Evolutionary conservation across 495 filamentous ascomycete species (phyloP), one percentile per base, ranked within the genome.

Genomic region (Daldinia bambusicola): DNA sequence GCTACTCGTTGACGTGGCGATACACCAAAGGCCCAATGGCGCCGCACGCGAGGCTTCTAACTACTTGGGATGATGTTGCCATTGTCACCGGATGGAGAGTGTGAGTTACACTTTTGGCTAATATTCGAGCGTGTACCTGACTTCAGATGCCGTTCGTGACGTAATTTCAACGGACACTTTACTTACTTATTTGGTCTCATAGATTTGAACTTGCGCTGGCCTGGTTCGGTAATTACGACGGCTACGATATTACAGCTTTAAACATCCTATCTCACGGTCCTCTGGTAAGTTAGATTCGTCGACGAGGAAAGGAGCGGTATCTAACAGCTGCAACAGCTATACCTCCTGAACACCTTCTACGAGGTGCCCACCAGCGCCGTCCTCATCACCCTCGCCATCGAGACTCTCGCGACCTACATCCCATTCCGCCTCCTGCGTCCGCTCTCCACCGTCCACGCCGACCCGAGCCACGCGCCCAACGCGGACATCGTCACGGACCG

Each of bases 331-430:
- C n/a, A 50, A 32, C 58, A 85, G 84, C 85, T 88, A 69, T 89
- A 88, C 66, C 89, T 97, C 51, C 81, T 94, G 37, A 82, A 81
- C 30, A 87, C 86, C 70, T 96, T 94, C 84, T 97, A 95, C 84
- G 75, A 80, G 14, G 82, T 94, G 60, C 84, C 86, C 6, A 81
- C 85, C 8, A 79, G 78, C 52, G 89, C 91, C 8, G 79, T 88
- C 18, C 70, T 86, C 43, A 75, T 83, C 16, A 86, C 86, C 31
- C 85, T 91, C 62, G 71, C 75, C 8, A 89, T 93, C 69, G 90
- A 93, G 61, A 76, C 91, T 52, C 69, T 89, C 69, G 86, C 92
- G 7, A 88, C 86, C 20, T 87, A 86, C 52, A 74, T 93, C 43
- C 92, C 94, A 5, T 92, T 95, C 77, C 79, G 84, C 48, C 84